These are phyloP conservation scores for Glarea lozoyensis DNA, from an alignment of 495 filamentous ascomycete genomes.

Conservation along the genomic window DNA sequence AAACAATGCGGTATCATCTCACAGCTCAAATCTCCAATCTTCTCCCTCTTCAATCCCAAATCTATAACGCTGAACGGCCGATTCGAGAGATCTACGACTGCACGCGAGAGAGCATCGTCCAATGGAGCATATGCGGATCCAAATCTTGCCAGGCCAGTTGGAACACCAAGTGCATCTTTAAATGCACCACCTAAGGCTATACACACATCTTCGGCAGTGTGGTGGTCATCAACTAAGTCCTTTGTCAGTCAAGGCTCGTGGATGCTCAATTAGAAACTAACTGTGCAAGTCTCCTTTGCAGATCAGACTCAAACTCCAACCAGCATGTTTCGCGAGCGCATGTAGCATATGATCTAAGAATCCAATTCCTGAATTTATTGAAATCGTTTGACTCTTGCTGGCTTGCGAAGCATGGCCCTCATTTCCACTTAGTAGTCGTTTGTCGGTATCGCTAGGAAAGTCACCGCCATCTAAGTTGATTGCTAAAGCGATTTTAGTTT, in stretches of 20 bases:
- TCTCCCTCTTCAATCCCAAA: constrained; percentile 75
- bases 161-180: constrained; percentile 61
- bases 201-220: constrained; percentile 93
- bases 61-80: constrained; percentile 78
- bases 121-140: constrained; percentile 85
- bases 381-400: constrained; percentile 73
- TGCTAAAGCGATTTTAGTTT: constrained; percentile 91
- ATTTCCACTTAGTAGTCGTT: constrained; percentile 30
- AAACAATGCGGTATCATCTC: constrained; percentile 98
- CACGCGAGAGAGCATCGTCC: constrained; percentile 89
- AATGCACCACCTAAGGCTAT: constrained; percentile 85
- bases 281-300: constrained; percentile 88
- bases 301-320: constrained; percentile 76
- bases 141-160: constrained; percentile 78
- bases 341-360: constrained; percentile 99
- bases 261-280: constrained; percentile 31
- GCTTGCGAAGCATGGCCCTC: constrained; percentile 71
- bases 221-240: constrained; percentile 88
- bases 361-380: constrained; percentile 89
- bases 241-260: not conserved
- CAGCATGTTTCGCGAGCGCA: constrained; percentile 88
- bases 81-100: constrained; percentile 89
- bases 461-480: constrained; percentile 85
- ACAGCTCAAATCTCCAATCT: constrained; percentile 82
- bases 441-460: constrained; percentile 52